Base-by-base conservation (phyloP, 2,329 filamentous ascomycete genomes). In the Fusarium verrucosum region DNA sequence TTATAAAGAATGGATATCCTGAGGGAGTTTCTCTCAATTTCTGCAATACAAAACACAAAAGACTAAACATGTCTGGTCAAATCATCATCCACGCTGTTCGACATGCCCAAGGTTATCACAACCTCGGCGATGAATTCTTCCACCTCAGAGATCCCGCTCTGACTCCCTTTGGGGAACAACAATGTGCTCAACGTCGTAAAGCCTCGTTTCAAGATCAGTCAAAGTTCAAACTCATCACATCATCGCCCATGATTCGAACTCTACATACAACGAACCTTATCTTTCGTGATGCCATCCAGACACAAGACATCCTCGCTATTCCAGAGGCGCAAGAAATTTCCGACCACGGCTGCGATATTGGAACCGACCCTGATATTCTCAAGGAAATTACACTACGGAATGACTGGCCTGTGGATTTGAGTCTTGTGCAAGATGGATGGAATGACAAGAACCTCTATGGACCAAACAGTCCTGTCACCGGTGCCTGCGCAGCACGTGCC, bases 51-150 rank as follows among this genome's bases (percentile, higher is more conserved):
- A 40, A 16, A 28, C 7, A 20, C n/a, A 5, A 32, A 36, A 14
- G 14, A 9, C 2, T 11, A 28, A 47, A 37, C 1, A 66, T 66
- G 63, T 11, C 60, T 5, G 43, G 32, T 13, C 64, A 38, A 56
- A 41, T 64, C 23, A 49, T 49, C 11, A 61, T 67, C 9, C 64
- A 67, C 32, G 51, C 47, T n/a, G 46, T 67, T 6, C 43, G 64
- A 11, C 64, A 67, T 32, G 64, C 55, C 9, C 59, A 67, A 8
- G 64, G 64, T 14, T 67, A 42, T 36, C 64, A 68, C 22, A 67
- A 67, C 36, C 50, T 67, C 5, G 64, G 64, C 3, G 60, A 65
- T 10, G 64, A 67, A 26, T 66, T 66, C 43, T 68, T 68, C 3
- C 26, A 61, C 19, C 33, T 67, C 8, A 25, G 20, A 20, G 64